Evolutionary conservation across 768 basidiomycete genomes (phyloP), one percentile per base, ranked within the genome.

Genomic region (Agaricus sinodeliciosus): DNA sequence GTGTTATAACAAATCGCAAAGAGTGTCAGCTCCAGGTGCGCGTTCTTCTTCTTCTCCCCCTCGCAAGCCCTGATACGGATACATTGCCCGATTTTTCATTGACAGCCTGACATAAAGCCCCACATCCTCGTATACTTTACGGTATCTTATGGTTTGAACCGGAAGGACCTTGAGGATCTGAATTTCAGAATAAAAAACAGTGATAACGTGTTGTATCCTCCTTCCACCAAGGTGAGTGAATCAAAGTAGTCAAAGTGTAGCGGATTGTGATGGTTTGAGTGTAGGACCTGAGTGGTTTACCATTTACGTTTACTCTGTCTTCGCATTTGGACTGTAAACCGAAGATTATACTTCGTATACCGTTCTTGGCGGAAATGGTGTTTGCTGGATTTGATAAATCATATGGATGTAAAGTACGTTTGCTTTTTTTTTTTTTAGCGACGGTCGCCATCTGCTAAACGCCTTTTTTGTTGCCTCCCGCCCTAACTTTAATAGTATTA

Each of bases 311-410:
- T 59, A 69, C 68, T 0, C 50, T 89, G 15, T 74, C 75, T 16
- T 60, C 63, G 3, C 73, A 75, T 0, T 68, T 87, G 15, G 52
- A 60, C 4, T 69, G 71, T 7, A 69, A 68, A 2, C 92, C 92
- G 4, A 62, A 69, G 0, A 65, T 81, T 3, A 63, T 93, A 54
- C 69, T 94, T 22, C 65, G 69, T 9, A 68, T 68, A 26, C 91
- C 91, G 1, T 60, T 90, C 13, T 71, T 88, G 4, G 82, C 75
- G 2, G 90, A 93, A 59, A 61, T 94, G 3, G 82, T 80, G 55
- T 91, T 92, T 11, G 92, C 87, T 3, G 87, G 91, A 1, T 94
- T 92, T 60, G 86, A 85, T 27, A 89, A 87, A 62, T 67, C 82
- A n/a, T 69, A 72, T 0, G 58, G 68, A 22, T 78, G 79, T 62